These are phyloP conservation scores for Pseudognaphalium luteoalbum DNA, from an alignment of 129 eudicot genomes.

Conservation along the genomic window DNA sequence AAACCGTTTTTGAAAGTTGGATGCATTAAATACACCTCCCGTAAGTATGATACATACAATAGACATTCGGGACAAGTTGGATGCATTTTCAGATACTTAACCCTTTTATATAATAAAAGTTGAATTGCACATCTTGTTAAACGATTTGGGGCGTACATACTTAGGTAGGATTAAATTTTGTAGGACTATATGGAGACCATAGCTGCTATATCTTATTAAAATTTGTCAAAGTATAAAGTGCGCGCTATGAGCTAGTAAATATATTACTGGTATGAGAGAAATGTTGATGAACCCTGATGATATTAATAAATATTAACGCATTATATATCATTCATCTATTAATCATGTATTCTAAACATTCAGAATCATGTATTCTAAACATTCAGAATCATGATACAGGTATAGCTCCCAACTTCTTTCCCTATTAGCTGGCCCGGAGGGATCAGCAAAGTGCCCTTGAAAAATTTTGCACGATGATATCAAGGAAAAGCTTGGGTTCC, in stretches of 20 bases:
- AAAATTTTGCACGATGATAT: too few relatives aligned
- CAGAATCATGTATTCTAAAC: not conserved
- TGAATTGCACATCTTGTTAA: not conserved
- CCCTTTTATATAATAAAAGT: too few relatives aligned
- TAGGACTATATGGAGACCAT: not conserved
- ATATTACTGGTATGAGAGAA: too few relatives aligned
- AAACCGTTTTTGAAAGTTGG: too few relatives aligned
- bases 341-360: not conserved
- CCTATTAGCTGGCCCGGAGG: too few relatives aligned
- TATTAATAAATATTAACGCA: too few relatives aligned
- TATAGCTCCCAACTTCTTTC: not conserved
- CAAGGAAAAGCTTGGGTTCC: too few relatives aligned
- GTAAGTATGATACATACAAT: too few relatives aligned
- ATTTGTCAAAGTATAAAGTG: not conserved
- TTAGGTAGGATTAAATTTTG: not conserved
- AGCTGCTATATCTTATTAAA: not conserved
- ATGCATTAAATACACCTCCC: too few relatives aligned
- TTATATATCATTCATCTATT: not conserved
- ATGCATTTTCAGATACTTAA: too few relatives aligned
- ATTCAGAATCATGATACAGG: not conserved
- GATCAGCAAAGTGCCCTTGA: too few relatives aligned
- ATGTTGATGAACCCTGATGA: not conserved
- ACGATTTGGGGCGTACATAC: not conserved
- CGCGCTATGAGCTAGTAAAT: not conserved
- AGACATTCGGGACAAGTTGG: too few relatives aligned